Evolutionary conservation across 2,329 filamentous ascomycete species (phyloP).

Genomic region (Podosphaera xanthii): DNA sequence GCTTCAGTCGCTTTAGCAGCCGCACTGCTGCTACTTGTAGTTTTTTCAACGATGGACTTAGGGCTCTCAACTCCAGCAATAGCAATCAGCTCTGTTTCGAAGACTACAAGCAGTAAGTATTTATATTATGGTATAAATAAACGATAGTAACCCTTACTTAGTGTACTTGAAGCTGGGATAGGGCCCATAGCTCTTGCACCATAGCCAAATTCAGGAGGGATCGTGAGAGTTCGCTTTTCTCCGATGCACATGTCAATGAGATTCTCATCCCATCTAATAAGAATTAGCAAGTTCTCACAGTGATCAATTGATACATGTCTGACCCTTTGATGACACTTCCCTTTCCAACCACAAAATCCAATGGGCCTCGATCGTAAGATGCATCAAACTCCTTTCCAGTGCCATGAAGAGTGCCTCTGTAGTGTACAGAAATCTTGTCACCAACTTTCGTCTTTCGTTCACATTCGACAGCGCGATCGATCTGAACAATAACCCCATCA

Average conservation of each 20-base stretch:
- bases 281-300: too few species aligned
- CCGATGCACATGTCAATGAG: constrained; percentile 87
- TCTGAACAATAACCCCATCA: constrained; percentile 46
- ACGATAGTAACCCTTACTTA: constrained; percentile 29
- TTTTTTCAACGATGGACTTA: constrained; percentile 8
- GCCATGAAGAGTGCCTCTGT: constrained; percentile 54
- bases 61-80: constrained; percentile 45
- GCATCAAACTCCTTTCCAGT: constrained; percentile 68
- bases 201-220: constrained; percentile 72
- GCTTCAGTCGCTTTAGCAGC: constrained; percentile 18
- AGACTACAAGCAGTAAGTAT: constrained; percentile 29
- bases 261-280: constrained; percentile 61
- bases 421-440: constrained; percentile 70
- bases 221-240: constrained; percentile 73
- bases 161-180: constrained; percentile 59
- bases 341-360: constrained; percentile 56
- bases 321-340: constrained; percentile 80
- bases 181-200: constrained; percentile 54
- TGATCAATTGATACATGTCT: constrained; percentile 10
- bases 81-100: constrained; percentile 73
- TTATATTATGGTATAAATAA: neutral
- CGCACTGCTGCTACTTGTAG: constrained; percentile 12
- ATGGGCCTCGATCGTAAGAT: constrained; percentile 59
- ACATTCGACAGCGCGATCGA: constrained; percentile 53
- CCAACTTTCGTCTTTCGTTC: constrained; percentile 53